Percentiles rank a stretch among this genome's conserved stretches.
phyloP scores from a whole-genome alignment of 2,329 filamentous ascomycete species.

The Ophiostoma quercus region DNA sequence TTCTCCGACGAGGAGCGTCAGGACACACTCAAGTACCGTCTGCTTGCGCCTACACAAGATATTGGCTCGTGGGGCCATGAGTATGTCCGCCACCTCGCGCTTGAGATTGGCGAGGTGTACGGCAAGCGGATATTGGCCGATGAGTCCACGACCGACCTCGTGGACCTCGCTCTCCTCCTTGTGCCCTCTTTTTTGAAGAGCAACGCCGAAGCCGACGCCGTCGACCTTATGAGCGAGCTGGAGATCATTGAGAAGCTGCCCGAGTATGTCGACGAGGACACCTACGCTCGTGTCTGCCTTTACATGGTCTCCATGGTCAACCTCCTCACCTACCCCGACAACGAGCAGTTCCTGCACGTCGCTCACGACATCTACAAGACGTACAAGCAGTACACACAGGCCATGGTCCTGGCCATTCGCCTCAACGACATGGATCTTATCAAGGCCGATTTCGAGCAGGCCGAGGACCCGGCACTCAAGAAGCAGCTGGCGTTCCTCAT shows the following conservation, averaged over 20 bases:
- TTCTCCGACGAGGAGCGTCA: slow-evolving; percentile 94
- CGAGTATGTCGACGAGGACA: slow-evolving; percentile 87
- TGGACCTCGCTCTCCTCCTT: slow-evolving; percentile 75
- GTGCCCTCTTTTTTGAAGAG: slow-evolving; percentile 94
- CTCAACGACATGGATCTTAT: slow-evolving; percentile 85
- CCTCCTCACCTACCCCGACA: slow-evolving; percentile 93
- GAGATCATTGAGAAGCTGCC: slow-evolving; percentile 94
- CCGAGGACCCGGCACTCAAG: slow-evolving; percentile 74
- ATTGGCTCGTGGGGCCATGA: slow-evolving; percentile 98
- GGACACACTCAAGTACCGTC: slow-evolving; percentile 92
- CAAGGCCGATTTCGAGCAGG: slow-evolving; percentile 69
- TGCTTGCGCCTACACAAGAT: slow-evolving; percentile 84
- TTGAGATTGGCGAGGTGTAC: slow-evolving; percentile 95
- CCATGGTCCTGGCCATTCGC: slow-evolving; percentile 88
- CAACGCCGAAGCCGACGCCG: slow-evolving; percentile 96
- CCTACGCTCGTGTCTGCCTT: slow-evolving; percentile 84
- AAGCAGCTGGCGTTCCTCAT: slow-evolving; percentile 93
- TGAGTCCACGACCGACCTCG: slow-evolving; percentile 74
- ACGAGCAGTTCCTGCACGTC: slow-evolving; percentile 88
- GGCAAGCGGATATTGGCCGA: slow-evolving; percentile 81
- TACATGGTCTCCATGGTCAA: slow-evolving; percentile 99
- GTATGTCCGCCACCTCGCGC: slow-evolving; percentile 89
- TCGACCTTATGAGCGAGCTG: slow-evolving; percentile 92
- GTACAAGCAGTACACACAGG: slow-evolving; percentile 89
- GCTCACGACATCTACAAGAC: slow-evolving; percentile 90